These are phyloP conservation scores for Nemophila menziesii DNA, from an alignment of 257 asterid genomes.

Conservation along the genomic window DNA sequence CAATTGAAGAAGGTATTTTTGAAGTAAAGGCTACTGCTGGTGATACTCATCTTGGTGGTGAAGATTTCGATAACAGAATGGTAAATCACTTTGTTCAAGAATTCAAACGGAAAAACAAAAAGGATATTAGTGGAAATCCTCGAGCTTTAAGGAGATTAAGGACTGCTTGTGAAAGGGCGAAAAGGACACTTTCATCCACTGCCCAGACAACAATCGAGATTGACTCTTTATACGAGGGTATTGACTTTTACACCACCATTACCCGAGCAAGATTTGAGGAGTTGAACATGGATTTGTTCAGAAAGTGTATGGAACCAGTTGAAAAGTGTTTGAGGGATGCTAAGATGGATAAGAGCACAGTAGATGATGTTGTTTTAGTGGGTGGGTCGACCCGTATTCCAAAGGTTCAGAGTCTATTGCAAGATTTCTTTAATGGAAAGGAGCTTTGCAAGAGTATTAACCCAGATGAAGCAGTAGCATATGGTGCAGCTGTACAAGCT, in stretches of 20 bases:
- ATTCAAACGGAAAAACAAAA: constrained; percentile 24
- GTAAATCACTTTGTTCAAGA: constrained; percentile 30
- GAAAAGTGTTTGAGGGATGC: constrained; percentile 36
- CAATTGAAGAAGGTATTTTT: constrained; percentile 27
- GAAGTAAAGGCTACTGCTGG: constrained; percentile 32
- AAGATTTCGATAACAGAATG: constrained; percentile 26
- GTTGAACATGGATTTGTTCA: constrained; percentile 26
- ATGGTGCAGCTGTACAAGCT: constrained; percentile 40
- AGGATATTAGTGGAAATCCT: constrained; percentile 26
- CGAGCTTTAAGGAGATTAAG: constrained; percentile 27
- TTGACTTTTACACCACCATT: constrained; percentile 22
- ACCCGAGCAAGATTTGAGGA: constrained; percentile 27
- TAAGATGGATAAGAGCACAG: constrained; percentile 27
- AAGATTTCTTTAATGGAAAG: constrained; percentile 31
- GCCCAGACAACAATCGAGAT: constrained; percentile 25
- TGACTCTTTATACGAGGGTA: constrained; percentile 23
- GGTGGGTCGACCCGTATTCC: constrained; percentile 38
- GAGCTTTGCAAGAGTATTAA: constrained; percentile 38
- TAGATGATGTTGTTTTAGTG: constrained; percentile 30
- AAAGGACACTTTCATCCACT: constrained; percentile 25
- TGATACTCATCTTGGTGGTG: constrained; percentile 30
- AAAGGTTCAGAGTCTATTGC: constrained; percentile 28
- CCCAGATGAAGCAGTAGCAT: constrained; percentile 31
- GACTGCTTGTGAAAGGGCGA: constrained; percentile 30
- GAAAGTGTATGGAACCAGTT: constrained; percentile 34